These are phyloP conservation scores for Chlamydomonas eustigma DNA, from an alignment of 139 green algal species.

Conservation along the genomic window DNA sequence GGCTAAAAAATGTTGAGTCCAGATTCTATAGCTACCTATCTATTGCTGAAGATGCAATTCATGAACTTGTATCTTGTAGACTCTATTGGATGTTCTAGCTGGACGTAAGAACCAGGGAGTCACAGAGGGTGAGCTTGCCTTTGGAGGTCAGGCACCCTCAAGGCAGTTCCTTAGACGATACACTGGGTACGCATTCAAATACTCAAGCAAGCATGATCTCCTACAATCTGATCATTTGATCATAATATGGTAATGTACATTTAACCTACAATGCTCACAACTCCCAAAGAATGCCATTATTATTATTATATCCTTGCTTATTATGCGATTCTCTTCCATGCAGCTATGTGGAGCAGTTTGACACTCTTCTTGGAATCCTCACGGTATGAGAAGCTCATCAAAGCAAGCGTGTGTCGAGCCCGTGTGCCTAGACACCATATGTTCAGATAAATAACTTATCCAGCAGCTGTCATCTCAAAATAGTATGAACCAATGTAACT, in stretches of 20 bases:
- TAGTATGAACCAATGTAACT: too few species aligned
- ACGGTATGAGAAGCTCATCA: constrained; percentile 68
- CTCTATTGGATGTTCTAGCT: constrained; percentile 58
- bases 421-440: too few species aligned
- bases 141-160: constrained; percentile 62
- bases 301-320: not conserved
- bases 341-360: constrained; percentile 6
- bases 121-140: constrained; percentile 54
- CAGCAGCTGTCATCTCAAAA: too few species aligned
- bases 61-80: not conserved
- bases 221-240: too few species aligned
- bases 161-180: constrained; percentile 63
- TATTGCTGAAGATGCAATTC: not conserved
- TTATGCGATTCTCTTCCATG: not conserved
- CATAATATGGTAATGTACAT: too few species aligned
- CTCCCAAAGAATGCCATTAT: too few species aligned
- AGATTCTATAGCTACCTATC: not conserved
- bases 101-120: constrained; percentile 51
- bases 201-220: too few species aligned
- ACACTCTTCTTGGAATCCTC: constrained; percentile 66
- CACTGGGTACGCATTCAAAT: constrained; percentile 56
- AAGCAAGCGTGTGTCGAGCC: too few species aligned
- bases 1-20: too few species aligned
- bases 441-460: too few species aligned
- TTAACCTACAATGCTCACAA: too few species aligned